Percentiles rank a stretch among this genome's conserved stretches.
phyloP scores from a whole-genome alignment of 2,329 filamentous ascomycete species.

The Fusarium oligoseptatum region DNA sequence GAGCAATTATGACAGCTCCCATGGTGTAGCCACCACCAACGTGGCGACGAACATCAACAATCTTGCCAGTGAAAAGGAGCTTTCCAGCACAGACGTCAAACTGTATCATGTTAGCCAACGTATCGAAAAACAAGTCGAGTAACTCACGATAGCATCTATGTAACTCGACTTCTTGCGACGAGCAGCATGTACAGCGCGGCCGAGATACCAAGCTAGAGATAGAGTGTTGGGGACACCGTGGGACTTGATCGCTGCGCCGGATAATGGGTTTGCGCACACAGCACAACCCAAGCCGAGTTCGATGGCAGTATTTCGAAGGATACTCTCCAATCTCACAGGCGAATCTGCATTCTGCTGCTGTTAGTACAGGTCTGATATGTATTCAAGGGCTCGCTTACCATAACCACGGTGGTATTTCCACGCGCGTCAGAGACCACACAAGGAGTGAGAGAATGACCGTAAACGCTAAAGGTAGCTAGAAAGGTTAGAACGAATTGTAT shows the following conservation, averaged over 20 bases:
- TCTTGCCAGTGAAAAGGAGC: constrained; percentile 56
- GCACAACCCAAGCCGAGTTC: constrained; percentile 56
- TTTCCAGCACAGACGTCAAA: constrained; percentile 51
- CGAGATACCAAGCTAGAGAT: constrained; percentile 67
- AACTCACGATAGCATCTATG: constrained; percentile 43
- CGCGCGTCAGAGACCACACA: constrained; percentile 55
- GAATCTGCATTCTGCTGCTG: constrained; percentile 49
- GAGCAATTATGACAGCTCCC: constrained; percentile 54
- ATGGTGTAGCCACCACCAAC: constrained; percentile 57
- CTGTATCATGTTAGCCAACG: neutral
- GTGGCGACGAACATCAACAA: constrained; percentile 55
- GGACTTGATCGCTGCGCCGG: constrained; percentile 50
- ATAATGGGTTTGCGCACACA: constrained; percentile 51
- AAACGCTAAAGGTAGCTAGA: constrained; percentile 50
- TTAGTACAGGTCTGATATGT: neutral
- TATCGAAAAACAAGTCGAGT: too few species aligned
- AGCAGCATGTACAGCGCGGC: constrained; percentile 58
- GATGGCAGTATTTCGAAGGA: constrained; percentile 53
- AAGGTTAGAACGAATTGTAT: too few species aligned
- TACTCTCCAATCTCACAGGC: constrained; percentile 51
- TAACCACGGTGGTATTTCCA: constrained; percentile 52
- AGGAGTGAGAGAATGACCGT: constrained; percentile 53
- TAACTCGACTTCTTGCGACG: constrained; percentile 43
- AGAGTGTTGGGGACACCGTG: constrained; percentile 58
- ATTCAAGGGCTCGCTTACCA: constrained; percentile 22